A percentile compares a stretch with the other conserved stretches of the same genome.
Conservation (phyloP, 2,329 filamentous ascomycete genomes). For the Hymenotorrendiella dingleyae region DNA sequence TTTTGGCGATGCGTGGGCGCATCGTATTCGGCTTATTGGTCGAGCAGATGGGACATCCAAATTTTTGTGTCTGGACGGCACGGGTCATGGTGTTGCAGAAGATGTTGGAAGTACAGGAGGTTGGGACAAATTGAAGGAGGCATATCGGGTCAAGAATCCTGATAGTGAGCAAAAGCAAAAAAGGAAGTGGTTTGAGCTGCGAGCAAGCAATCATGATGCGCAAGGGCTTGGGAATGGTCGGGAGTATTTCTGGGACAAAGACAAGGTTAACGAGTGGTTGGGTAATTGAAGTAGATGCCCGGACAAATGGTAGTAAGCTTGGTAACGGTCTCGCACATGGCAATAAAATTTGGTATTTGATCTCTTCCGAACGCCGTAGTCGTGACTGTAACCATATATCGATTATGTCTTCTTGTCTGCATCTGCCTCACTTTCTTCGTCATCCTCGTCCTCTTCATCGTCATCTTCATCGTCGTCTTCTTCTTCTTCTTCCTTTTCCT, state of each 20-base stretch:
- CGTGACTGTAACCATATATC: no score
- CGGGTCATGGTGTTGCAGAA: conserved; percentile 30
- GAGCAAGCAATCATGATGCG: conserved; percentile 22
- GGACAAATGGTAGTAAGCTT: no score
- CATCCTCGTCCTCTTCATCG: conserved; percentile 22
- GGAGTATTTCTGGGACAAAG: conserved; percentile 20
- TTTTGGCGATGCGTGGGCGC: neutral
- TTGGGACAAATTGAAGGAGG: conserved; percentile 29
- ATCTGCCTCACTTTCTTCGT: conserved; percentile 30
- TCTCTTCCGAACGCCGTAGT: neutral
- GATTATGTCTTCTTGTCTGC: neutral
- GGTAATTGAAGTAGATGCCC: no score
- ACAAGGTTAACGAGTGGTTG: conserved; percentile 5
- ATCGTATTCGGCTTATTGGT: conserved; percentile 4
- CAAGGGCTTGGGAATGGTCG: conserved; percentile 20
- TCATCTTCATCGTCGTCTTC: conserved; percentile 19
- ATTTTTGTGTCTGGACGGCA: conserved; percentile 25
- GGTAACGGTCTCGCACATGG: no score
- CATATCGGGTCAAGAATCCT: conserved; percentile 25
- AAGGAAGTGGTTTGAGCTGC: conserved; percentile 28
- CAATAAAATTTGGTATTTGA: neutral
- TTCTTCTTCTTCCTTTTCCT: conserved; percentile 26
- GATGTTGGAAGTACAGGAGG: conserved; percentile 26
- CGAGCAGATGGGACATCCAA: conserved; percentile 2
- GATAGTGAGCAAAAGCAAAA: conserved; percentile 23